Evolutionary conservation across 306 rosid species (phyloP).

Genomic region (Lotus japonicus): DNA sequence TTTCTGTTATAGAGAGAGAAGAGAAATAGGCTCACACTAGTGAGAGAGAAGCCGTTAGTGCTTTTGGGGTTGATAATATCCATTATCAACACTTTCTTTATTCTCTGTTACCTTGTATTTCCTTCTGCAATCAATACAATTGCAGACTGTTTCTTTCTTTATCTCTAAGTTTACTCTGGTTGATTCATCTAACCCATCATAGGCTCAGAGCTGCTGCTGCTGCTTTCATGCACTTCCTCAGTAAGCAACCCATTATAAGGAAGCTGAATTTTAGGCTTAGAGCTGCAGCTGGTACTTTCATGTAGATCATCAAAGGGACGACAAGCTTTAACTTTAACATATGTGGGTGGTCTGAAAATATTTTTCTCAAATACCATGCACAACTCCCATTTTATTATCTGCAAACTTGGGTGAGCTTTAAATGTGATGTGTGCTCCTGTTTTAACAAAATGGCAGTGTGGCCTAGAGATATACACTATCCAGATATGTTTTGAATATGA

Average conservation of each 20-base stretch:
- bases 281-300: background rate
- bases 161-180: no score
- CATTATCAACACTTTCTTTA: no score
- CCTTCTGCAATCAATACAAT: no score
- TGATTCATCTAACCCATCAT: no score
- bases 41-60: no score
- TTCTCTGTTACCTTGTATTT: no score
- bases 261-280: background rate
- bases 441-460: background rate
- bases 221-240: background rate
- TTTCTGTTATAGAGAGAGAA: no score
- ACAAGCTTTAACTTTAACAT: background rate
- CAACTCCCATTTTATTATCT: background rate
- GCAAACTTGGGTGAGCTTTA: background rate
- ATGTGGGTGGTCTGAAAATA: background rate
- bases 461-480: slow-evolving; percentile 1
- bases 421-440: background rate
- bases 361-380: background rate
- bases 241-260: background rate
- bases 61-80: no score
- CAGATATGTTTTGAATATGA: background rate
- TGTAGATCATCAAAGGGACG: background rate
- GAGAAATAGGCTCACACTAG: no score
- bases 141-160: no score
- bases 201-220: background rate